Evolutionary conservation across 2,329 filamentous ascomycete species (phyloP), one percentile per base, ranked within the genome.

Genomic region (Talaromyces islandicus): DNA sequence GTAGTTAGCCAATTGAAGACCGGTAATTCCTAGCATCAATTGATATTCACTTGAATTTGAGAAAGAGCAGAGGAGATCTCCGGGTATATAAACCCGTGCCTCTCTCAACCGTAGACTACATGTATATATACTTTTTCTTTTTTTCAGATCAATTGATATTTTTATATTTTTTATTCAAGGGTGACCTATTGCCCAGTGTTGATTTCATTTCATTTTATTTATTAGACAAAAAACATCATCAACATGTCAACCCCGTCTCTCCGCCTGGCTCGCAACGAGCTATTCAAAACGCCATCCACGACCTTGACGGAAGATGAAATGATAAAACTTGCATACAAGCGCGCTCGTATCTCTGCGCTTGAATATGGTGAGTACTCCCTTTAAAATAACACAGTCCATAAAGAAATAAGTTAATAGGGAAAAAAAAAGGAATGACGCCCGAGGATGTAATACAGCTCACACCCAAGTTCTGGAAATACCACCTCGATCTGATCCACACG

Each of bases 401-500:
- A 46, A 46, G 4, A 21, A 46, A 46, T 12, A 4, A 21, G 1
- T 10, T 19, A 21, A 19, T 19, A 21, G 7, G 12, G 1, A 46
- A 21, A 14, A 10, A 46, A 32, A 2, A 11, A 61, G 60, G 52
- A 12, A 41, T 61, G 35, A 61, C 56, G 10, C 25, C 30, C 10
- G 32, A 61, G 27, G 60, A 61, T 54, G 53, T 61, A n/a, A 25
- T 59, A 41, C 32, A 41, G 6, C 56, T 61, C 38, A 46, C 56
- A n/a, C 60, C 60, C 12, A 61, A 61, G 21, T 61, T 61, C 11
- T 61, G 56, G 56, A 48, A 61, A 35, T 27, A 55, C 2, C 60
- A 61, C 25, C 21, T 35, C 1, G 60, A 61, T 27, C 11, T 61
- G 25, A 56, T 96, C 91, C 74, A 96, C 92, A 64, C 96, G 91